Conservation (phyloP, 805 yeast species). For the Cephaloascus fragrans region DNA sequence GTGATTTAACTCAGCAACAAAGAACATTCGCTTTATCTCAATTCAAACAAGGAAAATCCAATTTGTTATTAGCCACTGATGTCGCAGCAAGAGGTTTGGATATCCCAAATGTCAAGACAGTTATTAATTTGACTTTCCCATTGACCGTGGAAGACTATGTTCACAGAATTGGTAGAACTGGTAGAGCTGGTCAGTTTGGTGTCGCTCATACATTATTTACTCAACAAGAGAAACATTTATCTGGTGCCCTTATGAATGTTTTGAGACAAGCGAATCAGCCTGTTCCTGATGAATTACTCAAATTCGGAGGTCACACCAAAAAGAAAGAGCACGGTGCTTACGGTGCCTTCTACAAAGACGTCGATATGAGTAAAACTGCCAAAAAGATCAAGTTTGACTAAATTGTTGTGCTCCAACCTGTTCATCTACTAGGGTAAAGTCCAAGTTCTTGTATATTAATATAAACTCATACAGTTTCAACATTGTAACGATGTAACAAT, state of each 20-base stretch:
- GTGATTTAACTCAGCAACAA: constrained; percentile 87
- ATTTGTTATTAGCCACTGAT: constrained; percentile 86
- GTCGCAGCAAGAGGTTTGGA: constrained; percentile 98
- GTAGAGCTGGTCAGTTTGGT: constrained; percentile 95
- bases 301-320: constrained; percentile 96
- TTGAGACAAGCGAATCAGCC: constrained; percentile 89
- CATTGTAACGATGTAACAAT: no score
- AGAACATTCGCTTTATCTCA: constrained; percentile 79
- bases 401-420: constrained; percentile 1
- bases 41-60: constrained; percentile 73
- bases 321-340: constrained; percentile 97
- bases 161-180: constrained; percentile 96
- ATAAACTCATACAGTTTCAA: no score
- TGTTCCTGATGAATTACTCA: constrained; percentile 89
- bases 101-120: constrained; percentile 94
- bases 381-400: constrained; percentile 82
- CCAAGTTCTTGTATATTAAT: no score
- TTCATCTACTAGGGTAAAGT: no score
- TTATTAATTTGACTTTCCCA: constrained; percentile 92
- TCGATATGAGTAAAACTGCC: constrained; percentile 73
- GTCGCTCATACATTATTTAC: constrained; percentile 93
- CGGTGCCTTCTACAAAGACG: constrained; percentile 94
- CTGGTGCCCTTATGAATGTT: constrained; percentile 90
- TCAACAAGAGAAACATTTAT: constrained; percentile 90
- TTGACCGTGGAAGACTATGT: constrained; percentile 94